Base-by-base conservation (phyloP, 2,329 filamentous ascomycete genomes). In the Fusarium beomiforme region DNA sequence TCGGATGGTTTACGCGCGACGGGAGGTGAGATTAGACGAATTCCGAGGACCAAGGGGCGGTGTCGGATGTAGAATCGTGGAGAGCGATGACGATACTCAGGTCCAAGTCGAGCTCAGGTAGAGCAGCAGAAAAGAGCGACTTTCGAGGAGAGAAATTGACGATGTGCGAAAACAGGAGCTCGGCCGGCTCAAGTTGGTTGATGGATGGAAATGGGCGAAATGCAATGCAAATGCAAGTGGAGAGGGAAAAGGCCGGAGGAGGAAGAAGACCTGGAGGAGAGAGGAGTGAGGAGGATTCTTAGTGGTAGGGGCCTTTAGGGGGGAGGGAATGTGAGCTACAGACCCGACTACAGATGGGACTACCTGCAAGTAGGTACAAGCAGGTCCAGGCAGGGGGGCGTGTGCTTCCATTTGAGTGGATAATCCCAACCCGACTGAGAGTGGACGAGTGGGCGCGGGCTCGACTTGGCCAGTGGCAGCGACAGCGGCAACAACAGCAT, bases 221-320 rank as follows among this genome's bases (percentile, higher is more conserved):
- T 75, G 74, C 74, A 69, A 67, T 69, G 74, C 75, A 75, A 69
- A 67, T 69, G 74, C 75, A 75, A 78, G 78, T 78, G 78, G 78
- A 79, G 78, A 77, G 77, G 73, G 76, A 78, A 77, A 79, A 72
- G 72, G 72, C 71, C 54, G 70, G 69, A 64, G 59, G 72, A 69
- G 73, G 67, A 72, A 70, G 74, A 67, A 69, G 74, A 67, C 64
- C 64, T 67, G 64, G 64, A 67, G 69, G 70, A 72, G 68, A 69
- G 74, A 71, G 67, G 71, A 69, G 65, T 58, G 69, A 72, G 59
- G 65, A 74, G 59, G 73, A 73, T 71, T 76, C 72, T 64, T 64
- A 73, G 71, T 69, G 67, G 68, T 73, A 72, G 70, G 70, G 68
- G 68, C 59, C 54, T 61, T 62, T 70, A 64, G 65, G 76, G 72